Conservation (phyloP, 306 rosid genomes). For the Phaseolus lunatus region DNA sequence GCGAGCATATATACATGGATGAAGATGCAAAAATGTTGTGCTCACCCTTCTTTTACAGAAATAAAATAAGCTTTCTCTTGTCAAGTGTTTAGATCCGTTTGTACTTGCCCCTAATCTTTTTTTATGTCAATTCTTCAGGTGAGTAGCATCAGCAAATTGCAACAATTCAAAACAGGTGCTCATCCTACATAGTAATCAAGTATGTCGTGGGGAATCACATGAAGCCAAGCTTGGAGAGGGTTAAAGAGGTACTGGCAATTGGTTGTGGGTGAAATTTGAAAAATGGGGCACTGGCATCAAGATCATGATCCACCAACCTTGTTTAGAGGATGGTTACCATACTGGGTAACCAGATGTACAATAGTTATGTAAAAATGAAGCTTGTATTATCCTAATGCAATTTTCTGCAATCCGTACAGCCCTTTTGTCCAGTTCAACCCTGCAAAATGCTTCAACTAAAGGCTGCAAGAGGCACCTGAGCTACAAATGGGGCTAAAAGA, state of each 20-base stretch:
- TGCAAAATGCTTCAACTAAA: neutral
- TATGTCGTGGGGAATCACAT: conserved; percentile 23
- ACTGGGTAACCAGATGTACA: conserved; percentile 19
- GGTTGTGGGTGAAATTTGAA: conserved; percentile 3
- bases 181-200: neutral
- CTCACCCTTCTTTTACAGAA: neutral
- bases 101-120: conserved; percentile 20
- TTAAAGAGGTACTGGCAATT: neutral
- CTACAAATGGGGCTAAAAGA: neutral
- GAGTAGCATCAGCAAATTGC: conserved; percentile 42
- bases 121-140: conserved; percentile 45
- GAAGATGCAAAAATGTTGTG: conserved; percentile 11
- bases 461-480: neutral
- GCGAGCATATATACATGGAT: neutral
- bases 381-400: neutral
- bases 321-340: conserved; percentile 31
- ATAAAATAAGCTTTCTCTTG: neutral
- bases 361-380: conserved; percentile 42
- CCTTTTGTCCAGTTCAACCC: neutral
- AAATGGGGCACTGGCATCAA: conserved; percentile 23
- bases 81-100: neutral
- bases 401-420: conserved; percentile 1
- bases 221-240: conserved; percentile 28
- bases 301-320: neutral
- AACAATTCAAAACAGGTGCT: conserved; percentile 10